Evolutionary conservation across 2,329 filamentous ascomycete genomes (phyloP).

Genomic region (Pseudogymnoascus sp.): DNA sequence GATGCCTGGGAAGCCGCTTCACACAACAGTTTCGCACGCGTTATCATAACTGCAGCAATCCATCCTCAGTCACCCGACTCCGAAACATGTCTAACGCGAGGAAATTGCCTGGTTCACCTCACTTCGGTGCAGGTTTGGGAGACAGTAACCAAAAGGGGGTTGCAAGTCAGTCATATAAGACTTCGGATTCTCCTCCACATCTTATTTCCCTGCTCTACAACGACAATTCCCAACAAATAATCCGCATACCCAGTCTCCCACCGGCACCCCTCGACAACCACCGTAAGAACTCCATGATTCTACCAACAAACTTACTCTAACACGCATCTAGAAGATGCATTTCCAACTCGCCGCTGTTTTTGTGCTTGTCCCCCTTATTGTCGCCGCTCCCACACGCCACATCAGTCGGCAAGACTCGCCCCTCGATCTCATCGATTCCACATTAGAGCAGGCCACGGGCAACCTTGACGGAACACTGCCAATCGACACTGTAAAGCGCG

Average conservation of each 20-base stretch:
- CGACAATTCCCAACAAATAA: not conserved
- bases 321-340: constrained; percentile 7
- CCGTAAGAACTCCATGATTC: not conserved
- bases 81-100: not conserved
- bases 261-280: not conserved
- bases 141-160: not conserved
- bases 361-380: not conserved
- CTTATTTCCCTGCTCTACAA: not conserved
- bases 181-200: not conserved
- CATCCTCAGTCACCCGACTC: constrained; percentile 6
- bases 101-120: not conserved
- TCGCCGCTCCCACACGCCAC: not conserved
- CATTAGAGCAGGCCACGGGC: not conserved
- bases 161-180: not conserved
- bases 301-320: not conserved
- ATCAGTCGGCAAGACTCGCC: not conserved
- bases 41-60: constrained; percentile 6
- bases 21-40: not conserved
- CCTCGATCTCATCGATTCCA: not conserved
- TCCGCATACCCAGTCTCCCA: not conserved
- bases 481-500: not conserved
- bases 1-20: not conserved
- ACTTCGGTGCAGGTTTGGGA: not conserved
- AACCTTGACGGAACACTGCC: not conserved
- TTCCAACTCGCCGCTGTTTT: not conserved